Base-by-base conservation (phyloP, 306 rosid genomes). In the Rosa lucieae region DNA sequence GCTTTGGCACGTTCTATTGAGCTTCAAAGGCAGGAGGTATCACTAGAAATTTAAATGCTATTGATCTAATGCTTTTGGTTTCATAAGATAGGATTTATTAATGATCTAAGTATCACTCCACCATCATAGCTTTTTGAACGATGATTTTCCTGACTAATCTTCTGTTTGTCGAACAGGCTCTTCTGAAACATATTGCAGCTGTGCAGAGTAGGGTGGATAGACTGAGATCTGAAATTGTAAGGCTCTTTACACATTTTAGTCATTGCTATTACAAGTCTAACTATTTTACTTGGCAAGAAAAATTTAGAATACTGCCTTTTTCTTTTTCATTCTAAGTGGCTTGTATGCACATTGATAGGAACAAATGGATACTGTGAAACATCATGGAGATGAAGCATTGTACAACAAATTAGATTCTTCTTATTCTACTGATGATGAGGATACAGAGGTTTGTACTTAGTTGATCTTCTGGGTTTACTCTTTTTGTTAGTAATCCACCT, bases 1-100 rank as follows among this genome's bases (percentile, higher is more conserved):
- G 99, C 98, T 62, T 78, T 93, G 67, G 98, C 99, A 43, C 96
- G 96, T 65, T 95, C 98, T 13, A 95, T 95, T 67, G 99, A 95
- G 89, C 91, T 95, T 63, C 99, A 95, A 83, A 87, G 98, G 70
- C 98, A 81, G 7, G 97, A 95, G 96, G 99, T 94, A 89, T 26
- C 58, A 10, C 55, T 77, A 59, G n/a, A 46, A 35, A 80, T 55
- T 67, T 74, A 72, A 44, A 35, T 68, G 77, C 75, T 44, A 53
- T 32, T 63, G 3, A 32, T 53, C 74, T 59, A 74, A 49, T 2
- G 52, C 11, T 76, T 44, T 56, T 67, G 82, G 59, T 8, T 23
- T 55, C 11, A n/a, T 61, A 67, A 59, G 58, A 78, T 74, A 37
- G 71, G 52, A 29, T 76, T 49, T 71, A 42, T 56, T 75, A 67